A percentile compares a stretch with the other conserved stretches of the same genome.
Evolutionary conservation across 441 rosid genomes (phyloP).

Genomic region (Aquilaria agallochum): DNA sequence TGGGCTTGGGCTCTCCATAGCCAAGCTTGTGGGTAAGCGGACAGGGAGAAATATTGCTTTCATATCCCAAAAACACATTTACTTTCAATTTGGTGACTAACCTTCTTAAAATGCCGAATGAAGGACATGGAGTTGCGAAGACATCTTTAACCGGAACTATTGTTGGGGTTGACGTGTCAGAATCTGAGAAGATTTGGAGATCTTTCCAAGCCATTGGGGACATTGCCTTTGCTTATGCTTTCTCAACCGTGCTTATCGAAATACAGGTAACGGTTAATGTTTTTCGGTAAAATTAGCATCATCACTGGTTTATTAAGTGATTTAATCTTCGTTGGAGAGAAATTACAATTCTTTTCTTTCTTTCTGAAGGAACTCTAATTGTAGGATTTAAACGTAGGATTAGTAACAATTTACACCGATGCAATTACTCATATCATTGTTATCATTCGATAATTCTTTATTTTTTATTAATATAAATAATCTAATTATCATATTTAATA

Average conservation of each 20-base stretch:
- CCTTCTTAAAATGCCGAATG: neutral
- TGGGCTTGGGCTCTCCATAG: conserved; percentile 76
- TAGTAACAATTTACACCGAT: too few species aligned
- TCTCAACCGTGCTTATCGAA: conserved; percentile 72
- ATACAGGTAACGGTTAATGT: conserved; percentile 52
- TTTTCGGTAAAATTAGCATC: too few species aligned
- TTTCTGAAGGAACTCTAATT: neutral
- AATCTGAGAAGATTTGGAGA: conserved; percentile 71
- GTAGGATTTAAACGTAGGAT: too few species aligned
- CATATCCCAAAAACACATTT: neutral
- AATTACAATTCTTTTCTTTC: conserved; percentile 1
- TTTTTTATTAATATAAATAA: too few species aligned
- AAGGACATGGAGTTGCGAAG: conserved; percentile 20
- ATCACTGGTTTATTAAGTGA: too few species aligned
- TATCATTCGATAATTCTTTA: too few species aligned
- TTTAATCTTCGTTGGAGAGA: too few species aligned
- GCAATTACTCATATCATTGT: too few species aligned
- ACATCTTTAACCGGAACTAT: conserved; percentile 54
- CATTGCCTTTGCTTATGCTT: conserved; percentile 84
- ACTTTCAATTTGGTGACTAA: neutral
- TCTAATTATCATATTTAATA: too few species aligned
- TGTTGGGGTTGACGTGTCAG: conserved; percentile 75
- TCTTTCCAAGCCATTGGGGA: conserved; percentile 77
- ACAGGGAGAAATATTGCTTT: neutral
- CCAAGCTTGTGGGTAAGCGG: conserved; percentile 51